phyloP scores from a whole-genome alignment of 2,329 filamentous ascomycete genomes.

The Eutypa lata region DNA sequence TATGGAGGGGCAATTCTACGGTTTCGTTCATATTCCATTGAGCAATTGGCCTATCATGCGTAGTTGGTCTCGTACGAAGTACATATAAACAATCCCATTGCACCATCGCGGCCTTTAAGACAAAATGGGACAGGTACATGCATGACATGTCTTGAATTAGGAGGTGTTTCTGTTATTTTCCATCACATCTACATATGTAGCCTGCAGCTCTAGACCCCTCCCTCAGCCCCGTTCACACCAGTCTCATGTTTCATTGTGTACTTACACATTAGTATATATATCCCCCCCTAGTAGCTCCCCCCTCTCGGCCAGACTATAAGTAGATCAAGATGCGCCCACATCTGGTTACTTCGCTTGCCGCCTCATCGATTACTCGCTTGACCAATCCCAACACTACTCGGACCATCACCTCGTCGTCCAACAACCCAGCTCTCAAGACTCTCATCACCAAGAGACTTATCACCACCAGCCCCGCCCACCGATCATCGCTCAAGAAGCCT shows the following conservation, averaged over 20 bases:
- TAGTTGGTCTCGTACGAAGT: no score
- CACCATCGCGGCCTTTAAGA: not conserved
- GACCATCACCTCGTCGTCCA: constrained; percentile 6
- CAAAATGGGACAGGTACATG: not conserved
- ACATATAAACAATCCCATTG: not conserved
- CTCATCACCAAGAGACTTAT: constrained; percentile 14
- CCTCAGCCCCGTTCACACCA: no score
- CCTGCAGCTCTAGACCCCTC: not conserved
- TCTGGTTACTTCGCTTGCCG: constrained; percentile 17
- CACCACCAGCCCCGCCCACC: constrained; percentile 15
- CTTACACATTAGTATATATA: not conserved
- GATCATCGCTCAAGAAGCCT: constrained; percentile 7
- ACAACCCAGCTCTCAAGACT: not conserved
- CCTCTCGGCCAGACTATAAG: constrained; percentile 7
- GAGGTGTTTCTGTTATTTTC: not conserved
- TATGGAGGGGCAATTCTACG: no score
- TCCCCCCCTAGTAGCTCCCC: not conserved
- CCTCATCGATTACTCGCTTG: constrained; percentile 20
- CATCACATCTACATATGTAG: not conserved
- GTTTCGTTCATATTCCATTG: no score
- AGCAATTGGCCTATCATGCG: no score
- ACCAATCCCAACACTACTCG: constrained; percentile 8
- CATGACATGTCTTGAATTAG: not conserved
- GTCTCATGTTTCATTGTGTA: not conserved
- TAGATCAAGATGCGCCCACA: constrained; percentile 27